Evolutionary conservation across 225 moss, liverwort and hornwort species (phyloP), one percentile per base, ranked within the genome.

Genomic region (Bryoerythrophyllum caledonicum): DNA sequence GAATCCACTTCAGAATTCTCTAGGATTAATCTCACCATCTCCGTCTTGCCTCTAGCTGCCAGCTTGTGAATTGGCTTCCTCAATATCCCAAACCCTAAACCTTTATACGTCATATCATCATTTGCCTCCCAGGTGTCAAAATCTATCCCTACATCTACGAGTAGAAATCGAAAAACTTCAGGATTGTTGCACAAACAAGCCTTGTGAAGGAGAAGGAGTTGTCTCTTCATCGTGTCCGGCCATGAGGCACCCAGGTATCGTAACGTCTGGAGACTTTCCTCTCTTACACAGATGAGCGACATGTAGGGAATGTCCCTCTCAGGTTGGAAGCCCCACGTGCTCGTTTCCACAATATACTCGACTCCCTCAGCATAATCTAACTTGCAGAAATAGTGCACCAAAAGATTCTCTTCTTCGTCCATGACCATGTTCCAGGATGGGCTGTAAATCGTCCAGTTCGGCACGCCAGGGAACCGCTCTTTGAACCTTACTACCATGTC

Each of bases 291-390:
- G 13, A 74, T 5, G 0, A 74, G 30, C 25, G 74, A 1, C 1
- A 74, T 0, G 1, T 65, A 44, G 1, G 55, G 75, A 41, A 75
- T 0, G 57, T 75, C 66, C 13, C 7, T 30, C 30, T 76, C 67
- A 0, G 67, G 34, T 34, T 58, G 59, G 4, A 75, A 75, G 67
- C 4, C 46, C 74, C 40, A 40, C 24, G 24, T 23, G 7, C 66
- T 70, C 76, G 0, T 66, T 2, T 76, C 76, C 35, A 76, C 63
- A 58, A 76, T 65, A 65, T 76, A 76, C 71, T 76, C 2, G 0
- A 81, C 75, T 76, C 81, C 76, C 63, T 81, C 81, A 44, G 8
- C 71, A 65, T 61, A 81, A 71, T 76, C 71, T 5, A 81, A 58
- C 46, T 48, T 76, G 63, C 76, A 81, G 56, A 81, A 72, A 49